phyloP scores from a whole-genome alignment of 2,329 filamentous ascomycete species.

The Apiospora pterosperma region DNA sequence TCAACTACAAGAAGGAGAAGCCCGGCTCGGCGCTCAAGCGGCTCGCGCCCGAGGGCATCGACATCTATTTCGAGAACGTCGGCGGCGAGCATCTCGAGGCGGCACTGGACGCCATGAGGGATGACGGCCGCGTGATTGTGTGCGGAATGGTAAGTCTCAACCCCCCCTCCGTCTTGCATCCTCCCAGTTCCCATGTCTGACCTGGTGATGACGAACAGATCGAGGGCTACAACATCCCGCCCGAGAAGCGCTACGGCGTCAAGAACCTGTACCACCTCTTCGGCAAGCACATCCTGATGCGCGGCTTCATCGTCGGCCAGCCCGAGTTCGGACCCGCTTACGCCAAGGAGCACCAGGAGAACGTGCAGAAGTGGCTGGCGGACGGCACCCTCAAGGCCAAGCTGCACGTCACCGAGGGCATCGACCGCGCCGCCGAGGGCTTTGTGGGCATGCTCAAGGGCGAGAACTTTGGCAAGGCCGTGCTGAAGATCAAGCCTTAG shows the following conservation, averaged over 20 bases:
- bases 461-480: conserved; percentile 83
- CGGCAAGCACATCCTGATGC: conserved; percentile 67
- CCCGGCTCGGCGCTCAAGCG: conserved; percentile 59
- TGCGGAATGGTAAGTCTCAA: conserved; percentile 56
- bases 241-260: conserved; percentile 58
- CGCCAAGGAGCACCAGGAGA: conserved; percentile 68
- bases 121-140: conserved; percentile 59
- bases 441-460: conserved; percentile 73
- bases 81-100: conserved; percentile 70
- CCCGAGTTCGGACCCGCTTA: conserved; percentile 65
- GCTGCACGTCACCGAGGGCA: conserved; percentile 66
- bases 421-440: conserved; percentile 72
- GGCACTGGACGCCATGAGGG: conserved; percentile 56
- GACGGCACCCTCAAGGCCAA: conserved; percentile 73
- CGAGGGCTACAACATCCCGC: conserved; percentile 58
- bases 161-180: conserved; percentile 8
- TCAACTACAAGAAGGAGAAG: conserved; percentile 79
- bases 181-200: not conserved
- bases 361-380: conserved; percentile 70
- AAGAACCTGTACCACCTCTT: conserved; percentile 64
- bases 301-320: conserved; percentile 73
- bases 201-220: conserved; percentile 26
- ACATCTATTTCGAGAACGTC: conserved; percentile 82
- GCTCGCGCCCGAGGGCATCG: conserved; percentile 68
- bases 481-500: conserved; percentile 28